Conservation (phyloP, 1,139 yeast genomes). For the Blastobotrys capitulatus region DNA sequence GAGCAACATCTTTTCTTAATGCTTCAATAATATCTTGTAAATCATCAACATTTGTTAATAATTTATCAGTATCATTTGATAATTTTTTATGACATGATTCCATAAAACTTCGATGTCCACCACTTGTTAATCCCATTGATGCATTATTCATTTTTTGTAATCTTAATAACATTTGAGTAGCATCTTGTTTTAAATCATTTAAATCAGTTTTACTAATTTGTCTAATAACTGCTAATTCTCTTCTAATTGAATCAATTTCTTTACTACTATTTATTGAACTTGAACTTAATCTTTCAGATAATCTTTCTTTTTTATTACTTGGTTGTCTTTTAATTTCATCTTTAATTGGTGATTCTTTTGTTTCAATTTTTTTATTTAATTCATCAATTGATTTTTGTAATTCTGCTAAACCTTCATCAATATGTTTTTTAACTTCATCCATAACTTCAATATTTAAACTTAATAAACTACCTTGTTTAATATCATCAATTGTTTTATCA, state of each 20-base stretch:
- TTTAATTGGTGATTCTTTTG: conserved; percentile 17
- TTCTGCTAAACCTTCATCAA: conserved; percentile 30
- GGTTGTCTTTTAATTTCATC: neutral
- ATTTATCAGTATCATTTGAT: conserved; percentile 67
- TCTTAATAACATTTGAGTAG: conserved; percentile 43
- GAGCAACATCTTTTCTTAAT: conserved; percentile 85
- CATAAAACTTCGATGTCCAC: conserved; percentile 63
- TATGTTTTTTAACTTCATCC: conserved; percentile 31
- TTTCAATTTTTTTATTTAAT: conserved; percentile 35
- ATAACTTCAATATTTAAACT: conserved; percentile 44
- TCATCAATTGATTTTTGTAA: conserved; percentile 32
- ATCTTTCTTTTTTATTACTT: conserved; percentile 1
- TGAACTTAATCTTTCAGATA: neutral
- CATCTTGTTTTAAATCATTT: conserved; percentile 39
- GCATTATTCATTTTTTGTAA: conserved; percentile 44
- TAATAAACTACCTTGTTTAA: conserved; percentile 55
- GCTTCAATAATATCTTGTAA: conserved; percentile 90
- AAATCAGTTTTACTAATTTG: conserved; percentile 52
- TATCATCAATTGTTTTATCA: conserved; percentile 54
- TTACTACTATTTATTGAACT: conserved; percentile 1
- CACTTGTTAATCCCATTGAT: conserved; percentile 37
- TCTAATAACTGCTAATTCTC: conserved; percentile 57
- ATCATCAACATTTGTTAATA: conserved; percentile 82
- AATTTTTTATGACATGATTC: conserved; percentile 68
- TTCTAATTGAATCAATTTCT: conserved; percentile 36